Evolutionary conservation across 352 stramenopile species (phyloP).

Genomic region (Halophytophthora polymorphica): DNA sequence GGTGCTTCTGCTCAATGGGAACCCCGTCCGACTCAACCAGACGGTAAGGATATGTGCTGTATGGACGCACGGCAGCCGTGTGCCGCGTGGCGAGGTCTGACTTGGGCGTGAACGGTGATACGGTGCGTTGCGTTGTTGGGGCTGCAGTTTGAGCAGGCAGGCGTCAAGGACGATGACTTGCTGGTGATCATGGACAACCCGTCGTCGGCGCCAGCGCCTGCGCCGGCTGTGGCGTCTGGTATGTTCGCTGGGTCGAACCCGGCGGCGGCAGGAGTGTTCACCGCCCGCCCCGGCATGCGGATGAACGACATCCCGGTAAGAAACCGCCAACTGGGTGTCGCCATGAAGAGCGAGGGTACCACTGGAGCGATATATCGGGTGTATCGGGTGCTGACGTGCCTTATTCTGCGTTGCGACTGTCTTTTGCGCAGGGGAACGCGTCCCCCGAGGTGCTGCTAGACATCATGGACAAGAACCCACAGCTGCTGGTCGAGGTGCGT

Average conservation of each 20-base stretch:
- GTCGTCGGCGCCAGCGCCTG: slow-evolving; percentile 12
- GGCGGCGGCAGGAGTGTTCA: slow-evolving; percentile 17
- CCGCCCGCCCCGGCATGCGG: slow-evolving; percentile 64
- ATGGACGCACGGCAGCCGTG: not conserved
- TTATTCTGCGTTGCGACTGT: not conserved
- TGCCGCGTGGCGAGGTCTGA: not conserved
- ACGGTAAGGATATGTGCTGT: slow-evolving; percentile 31
- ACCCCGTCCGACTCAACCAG: slow-evolving; percentile 42
- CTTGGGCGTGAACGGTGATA: not conserved
- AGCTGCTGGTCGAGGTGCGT: slow-evolving; percentile 58
- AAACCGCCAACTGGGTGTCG: not conserved
- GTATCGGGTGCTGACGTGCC: slow-evolving; percentile 14
- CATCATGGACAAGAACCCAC: slow-evolving; percentile 81
- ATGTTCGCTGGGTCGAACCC: slow-evolving; percentile 12
- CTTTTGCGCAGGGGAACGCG: slow-evolving; percentile 31
- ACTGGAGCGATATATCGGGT: not conserved
- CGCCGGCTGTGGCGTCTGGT: slow-evolving; percentile 1
- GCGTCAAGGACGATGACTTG: slow-evolving; percentile 70
- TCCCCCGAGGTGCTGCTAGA: slow-evolving; percentile 75
- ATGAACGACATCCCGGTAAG: slow-evolving; percentile 76
- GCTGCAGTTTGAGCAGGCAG: slow-evolving; percentile 61
- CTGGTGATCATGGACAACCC: slow-evolving; percentile 59
- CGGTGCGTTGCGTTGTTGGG: not conserved
- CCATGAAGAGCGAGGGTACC: not conserved
- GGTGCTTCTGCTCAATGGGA: slow-evolving; percentile 64